Evolutionary conservation across 2,329 filamentous ascomycete species (phyloP).

Genomic region (Nemania serpens): DNA sequence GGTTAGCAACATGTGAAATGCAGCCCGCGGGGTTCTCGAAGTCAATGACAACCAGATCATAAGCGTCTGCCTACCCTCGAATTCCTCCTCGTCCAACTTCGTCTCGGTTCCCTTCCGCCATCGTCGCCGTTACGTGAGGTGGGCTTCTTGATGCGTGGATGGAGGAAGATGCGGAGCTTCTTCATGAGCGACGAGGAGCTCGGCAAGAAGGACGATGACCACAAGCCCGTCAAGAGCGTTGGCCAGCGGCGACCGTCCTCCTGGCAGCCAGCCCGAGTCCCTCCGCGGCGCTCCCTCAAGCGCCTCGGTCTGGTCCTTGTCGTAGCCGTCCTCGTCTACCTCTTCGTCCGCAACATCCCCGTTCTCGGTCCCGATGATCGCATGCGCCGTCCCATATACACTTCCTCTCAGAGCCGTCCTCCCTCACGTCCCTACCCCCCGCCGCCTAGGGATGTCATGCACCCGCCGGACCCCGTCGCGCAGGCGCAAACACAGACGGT

Average conservation of each 20-base stretch:
- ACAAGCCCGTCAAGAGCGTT: slow-evolving; percentile 40
- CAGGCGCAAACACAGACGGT: slow-evolving; percentile 10
- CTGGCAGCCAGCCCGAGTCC: slow-evolving; percentile 51
- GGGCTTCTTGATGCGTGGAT: slow-evolving; percentile 35
- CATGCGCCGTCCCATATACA: slow-evolving; percentile 47
- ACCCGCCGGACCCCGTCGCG: slow-evolving; percentile 10
- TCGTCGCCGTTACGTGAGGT: slow-evolving; percentile 3
- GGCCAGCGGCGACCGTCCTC: slow-evolving; percentile 38
- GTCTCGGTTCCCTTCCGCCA: neutral
- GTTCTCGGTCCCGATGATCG: slow-evolving; percentile 46
- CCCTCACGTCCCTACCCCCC: slow-evolving; percentile 14
- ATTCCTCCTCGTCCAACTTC: too few species aligned
- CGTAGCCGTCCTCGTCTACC: slow-evolving; percentile 59
- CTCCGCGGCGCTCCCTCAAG: slow-evolving; percentile 58
- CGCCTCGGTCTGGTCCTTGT: slow-evolving; percentile 55
- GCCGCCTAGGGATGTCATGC: slow-evolving; percentile 6
- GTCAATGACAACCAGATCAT: slow-evolving; percentile 14
- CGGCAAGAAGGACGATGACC: slow-evolving; percentile 66
- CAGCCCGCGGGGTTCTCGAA: slow-evolving; percentile 10
- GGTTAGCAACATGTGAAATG: slow-evolving; percentile 33
- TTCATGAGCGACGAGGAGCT: slow-evolving; percentile 60
- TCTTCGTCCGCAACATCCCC: slow-evolving; percentile 69
- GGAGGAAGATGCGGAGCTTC: slow-evolving; percentile 50
- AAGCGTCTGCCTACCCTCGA: neutral
- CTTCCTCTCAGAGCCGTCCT: slow-evolving; percentile 24